Percentiles rank a stretch among this genome's conserved stretches.
Evolutionary conservation across 2,329 filamentous ascomycete genomes (phyloP).

Genomic region (Pseudocercospora pini-densiflorae): DNA sequence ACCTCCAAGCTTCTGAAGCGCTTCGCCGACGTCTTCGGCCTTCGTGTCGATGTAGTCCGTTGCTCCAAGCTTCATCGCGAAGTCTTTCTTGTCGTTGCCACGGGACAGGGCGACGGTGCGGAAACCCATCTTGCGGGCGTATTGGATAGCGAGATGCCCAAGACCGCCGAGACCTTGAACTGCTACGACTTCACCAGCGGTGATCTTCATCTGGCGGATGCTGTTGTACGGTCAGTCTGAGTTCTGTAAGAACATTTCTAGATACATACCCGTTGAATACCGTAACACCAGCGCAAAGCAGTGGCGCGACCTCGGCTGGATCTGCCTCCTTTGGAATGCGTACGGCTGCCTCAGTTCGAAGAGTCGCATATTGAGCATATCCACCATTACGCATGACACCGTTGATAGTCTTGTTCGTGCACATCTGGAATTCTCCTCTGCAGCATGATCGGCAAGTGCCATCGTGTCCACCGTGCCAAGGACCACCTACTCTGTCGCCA

Average conservation of each 20-base stretch:
- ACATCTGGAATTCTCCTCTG: conserved; percentile 70
- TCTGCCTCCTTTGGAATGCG: conserved; percentile 54
- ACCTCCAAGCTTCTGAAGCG: conserved; percentile 63
- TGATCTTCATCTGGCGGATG: conserved; percentile 54
- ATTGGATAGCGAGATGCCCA: conserved; percentile 60
- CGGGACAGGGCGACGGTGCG: conserved; percentile 57
- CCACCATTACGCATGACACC: conserved; percentile 70
- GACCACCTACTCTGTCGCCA: conserved; percentile 69
- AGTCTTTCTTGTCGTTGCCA: conserved; percentile 56
- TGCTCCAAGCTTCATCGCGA: conserved; percentile 60
- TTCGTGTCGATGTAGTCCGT: conserved; percentile 62
- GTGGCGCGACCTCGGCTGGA: conserved; percentile 50
- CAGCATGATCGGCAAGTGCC: conserved; percentile 65
- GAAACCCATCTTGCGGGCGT: conserved; percentile 57
- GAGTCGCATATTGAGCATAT: conserved; percentile 63
- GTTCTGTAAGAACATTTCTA: background rate
- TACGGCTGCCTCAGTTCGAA: conserved; percentile 65
- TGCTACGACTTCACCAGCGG: conserved; percentile 52
- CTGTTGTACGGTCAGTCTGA: conserved; percentile 47
- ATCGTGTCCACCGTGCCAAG: conserved; percentile 73
- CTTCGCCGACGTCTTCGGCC: conserved; percentile 53
- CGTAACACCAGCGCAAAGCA: conserved; percentile 57
- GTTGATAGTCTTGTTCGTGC: conserved; percentile 65
- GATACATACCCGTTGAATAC: conserved; percentile 50
- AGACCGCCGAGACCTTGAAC: conserved; percentile 56